Evolutionary conservation across 257 asterid genomes (phyloP).

Genomic region (Forsythia suspensa): DNA sequence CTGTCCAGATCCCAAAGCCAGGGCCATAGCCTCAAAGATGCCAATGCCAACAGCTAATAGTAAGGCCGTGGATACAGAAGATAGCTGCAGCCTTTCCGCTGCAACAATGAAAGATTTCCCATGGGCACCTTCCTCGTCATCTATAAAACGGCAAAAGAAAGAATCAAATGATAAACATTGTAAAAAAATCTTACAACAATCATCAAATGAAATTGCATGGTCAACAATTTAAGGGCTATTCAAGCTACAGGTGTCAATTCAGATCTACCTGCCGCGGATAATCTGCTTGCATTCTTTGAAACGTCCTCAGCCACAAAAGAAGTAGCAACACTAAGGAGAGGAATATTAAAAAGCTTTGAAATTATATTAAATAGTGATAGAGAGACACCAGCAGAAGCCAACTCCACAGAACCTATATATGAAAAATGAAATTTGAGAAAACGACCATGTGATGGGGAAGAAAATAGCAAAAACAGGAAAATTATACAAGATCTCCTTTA

Average conservation of each 20-base stretch:
- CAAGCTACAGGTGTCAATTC: background rate
- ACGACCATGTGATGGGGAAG: background rate
- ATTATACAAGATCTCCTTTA: too few relatives aligned
- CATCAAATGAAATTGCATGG: background rate
- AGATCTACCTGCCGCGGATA: slow-evolving; percentile 52
- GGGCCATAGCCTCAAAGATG: slow-evolving; percentile 73
- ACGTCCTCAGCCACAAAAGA: slow-evolving; percentile 97
- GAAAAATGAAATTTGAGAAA: slow-evolving; percentile 9
- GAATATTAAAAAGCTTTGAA: slow-evolving; percentile 86
- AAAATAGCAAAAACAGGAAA: background rate
- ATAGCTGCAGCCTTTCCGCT: slow-evolving; percentile 61
- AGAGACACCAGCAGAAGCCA: slow-evolving; percentile 97
- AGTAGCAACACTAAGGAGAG: slow-evolving; percentile 91
- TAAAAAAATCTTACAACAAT: background rate
- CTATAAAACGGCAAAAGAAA: slow-evolving; percentile 24
- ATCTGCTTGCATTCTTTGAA: slow-evolving; percentile 57
- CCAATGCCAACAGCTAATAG: slow-evolving; percentile 84
- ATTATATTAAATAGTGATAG: slow-evolving; percentile 77
- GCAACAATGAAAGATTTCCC: slow-evolving; percentile 26
- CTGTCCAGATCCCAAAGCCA: slow-evolving; percentile 79
- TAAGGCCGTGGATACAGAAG: slow-evolving; percentile 94
- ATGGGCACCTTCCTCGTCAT: slow-evolving; percentile 24
- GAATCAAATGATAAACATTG: background rate
- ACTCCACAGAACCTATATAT: slow-evolving; percentile 71
- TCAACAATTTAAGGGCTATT: background rate